These are phyloP conservation scores for Gossypium schwendimanii DNA, from an alignment of 441 rosid genomes.

Conservation along the genomic window DNA sequence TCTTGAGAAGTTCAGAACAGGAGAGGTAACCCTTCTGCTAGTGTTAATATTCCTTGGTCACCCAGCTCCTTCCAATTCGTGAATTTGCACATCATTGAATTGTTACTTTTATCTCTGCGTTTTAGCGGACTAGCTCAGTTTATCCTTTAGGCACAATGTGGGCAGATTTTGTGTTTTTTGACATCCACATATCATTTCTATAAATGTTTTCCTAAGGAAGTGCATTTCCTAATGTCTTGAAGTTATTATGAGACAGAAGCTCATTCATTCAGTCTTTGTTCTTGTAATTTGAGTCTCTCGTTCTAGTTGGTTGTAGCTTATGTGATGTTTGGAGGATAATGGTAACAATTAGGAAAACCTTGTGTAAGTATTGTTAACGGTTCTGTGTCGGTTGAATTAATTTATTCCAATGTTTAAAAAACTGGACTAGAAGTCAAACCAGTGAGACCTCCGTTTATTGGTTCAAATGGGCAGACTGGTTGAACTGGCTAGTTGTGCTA, in stretches of 20 bases:
- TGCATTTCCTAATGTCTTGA: not conserved
- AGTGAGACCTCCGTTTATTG: not conserved
- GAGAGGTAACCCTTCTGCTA: slow-evolving; percentile 51
- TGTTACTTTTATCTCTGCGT: not conserved
- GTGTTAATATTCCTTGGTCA: not conserved
- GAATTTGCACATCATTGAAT: not conserved
- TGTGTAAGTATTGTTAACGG: not conserved
- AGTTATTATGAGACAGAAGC: not conserved
- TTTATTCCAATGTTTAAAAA: not conserved
- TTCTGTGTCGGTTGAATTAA: not conserved
- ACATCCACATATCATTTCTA: not conserved
- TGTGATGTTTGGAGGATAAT: not conserved
- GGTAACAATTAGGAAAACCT: not conserved
- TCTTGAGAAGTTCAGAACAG: slow-evolving; percentile 70
- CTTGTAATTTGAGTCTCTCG: not conserved
- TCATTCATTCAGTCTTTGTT: not conserved
- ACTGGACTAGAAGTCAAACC: not conserved
- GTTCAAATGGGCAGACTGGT: not conserved
- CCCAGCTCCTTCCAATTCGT: not conserved
- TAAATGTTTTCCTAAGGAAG: slow-evolving; percentile 1
- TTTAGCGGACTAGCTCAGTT: not conserved
- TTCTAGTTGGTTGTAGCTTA: not conserved
- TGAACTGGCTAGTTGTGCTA: not conserved
- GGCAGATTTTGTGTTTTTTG: not conserved
- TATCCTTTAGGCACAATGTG: not conserved